Evolutionary conservation across 306 rosid species (phyloP), one percentile per base, ranked within the genome.

Genomic region (Mimosa bimucronata): DNA sequence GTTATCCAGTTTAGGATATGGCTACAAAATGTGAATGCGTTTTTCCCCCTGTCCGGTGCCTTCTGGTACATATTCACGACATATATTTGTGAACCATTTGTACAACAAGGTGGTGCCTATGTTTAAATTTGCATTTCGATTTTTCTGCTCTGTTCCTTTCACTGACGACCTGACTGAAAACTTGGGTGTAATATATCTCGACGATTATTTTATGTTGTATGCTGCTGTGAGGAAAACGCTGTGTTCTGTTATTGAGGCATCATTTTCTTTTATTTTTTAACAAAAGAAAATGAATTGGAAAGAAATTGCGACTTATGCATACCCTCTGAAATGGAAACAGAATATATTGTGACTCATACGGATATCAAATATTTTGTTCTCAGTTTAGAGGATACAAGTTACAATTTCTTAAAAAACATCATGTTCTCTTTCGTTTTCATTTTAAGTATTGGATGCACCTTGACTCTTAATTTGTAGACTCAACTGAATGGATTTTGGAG

Each of bases 1-100:
- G 77, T 66, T 60, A 31, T 84, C 81, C 65, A 72, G 79, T 55
- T 80, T 71, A 71, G 65, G 84, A 76, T 72, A 53, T 76, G 67
- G 23, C 41, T 46, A 73, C 66, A 21, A 57, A 57, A 45, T 76
- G 60, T 84, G 61, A 61, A 48, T 65, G 55, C 34, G 30, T 40
- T 68, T 40, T 30, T 41, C 12, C 23, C n/a, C 34, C 50, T 10
- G 50, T 67, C 72, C 38, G 9, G 29, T 38, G 50, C 45, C 53
- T 68, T 68, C 73, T 41, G n/a, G n/a, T 45, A 38, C 73, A n/a
- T 4, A n/a, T n/a, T 67, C 30, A 67, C 9, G 44, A 16, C 41
- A 37, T 37, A 11, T 9, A 2, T 66, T 37, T 44, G 40, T 41
- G 31, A 10, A n/a, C 10, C 60, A 19, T 52, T 52, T 19, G 60